A percentile compares a stretch with the other conserved stretches of the same genome.
phyloP scores from a whole-genome alignment of 1,139 yeast species.

The Groenewaldozyma sp. region DNA sequence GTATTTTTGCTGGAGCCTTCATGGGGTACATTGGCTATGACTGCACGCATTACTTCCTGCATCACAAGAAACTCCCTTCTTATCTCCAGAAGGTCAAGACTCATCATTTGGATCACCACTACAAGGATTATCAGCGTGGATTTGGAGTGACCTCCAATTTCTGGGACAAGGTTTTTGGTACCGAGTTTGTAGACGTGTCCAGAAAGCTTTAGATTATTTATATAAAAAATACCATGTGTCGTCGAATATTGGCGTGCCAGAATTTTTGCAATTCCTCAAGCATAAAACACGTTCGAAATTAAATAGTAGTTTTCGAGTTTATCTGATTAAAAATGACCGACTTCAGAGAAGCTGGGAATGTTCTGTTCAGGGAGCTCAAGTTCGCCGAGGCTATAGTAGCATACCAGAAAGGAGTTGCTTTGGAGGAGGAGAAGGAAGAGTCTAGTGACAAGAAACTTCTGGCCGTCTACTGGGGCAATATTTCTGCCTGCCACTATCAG shows the following conservation, averaged over 20 bases:
- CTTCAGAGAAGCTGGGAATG: conserved; percentile 57
- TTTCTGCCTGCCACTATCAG: conserved; percentile 71
- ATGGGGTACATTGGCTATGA: conserved; percentile 90
- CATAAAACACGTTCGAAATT: too few relatives aligned
- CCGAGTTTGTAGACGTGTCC: conserved; percentile 35
- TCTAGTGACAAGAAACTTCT: conserved; percentile 43
- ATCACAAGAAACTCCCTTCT: conserved; percentile 72
- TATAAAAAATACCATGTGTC: too few relatives aligned
- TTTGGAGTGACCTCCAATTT: conserved; percentile 90
- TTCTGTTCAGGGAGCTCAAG: conserved; percentile 43
- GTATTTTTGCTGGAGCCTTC: conserved; percentile 87
- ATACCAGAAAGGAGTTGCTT: conserved; percentile 58
- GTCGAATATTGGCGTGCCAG: too few relatives aligned
- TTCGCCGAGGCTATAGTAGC: conserved; percentile 51
- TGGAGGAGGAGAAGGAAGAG: too few relatives aligned
- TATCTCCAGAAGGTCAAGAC: conserved; percentile 72
- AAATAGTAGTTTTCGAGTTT: too few relatives aligned
- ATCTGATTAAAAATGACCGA: too few relatives aligned
- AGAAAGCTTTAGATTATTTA: not conserved
- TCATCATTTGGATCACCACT: conserved; percentile 93
- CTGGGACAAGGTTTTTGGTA: conserved; percentile 89
- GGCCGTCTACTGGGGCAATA: conserved; percentile 60
- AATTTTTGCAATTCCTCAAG: too few relatives aligned
- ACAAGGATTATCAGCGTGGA: conserved; percentile 91
- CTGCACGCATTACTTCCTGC: conserved; percentile 80